Conservation (phyloP, 331 rosid species). For the Stylosanthes scabra region DNA sequence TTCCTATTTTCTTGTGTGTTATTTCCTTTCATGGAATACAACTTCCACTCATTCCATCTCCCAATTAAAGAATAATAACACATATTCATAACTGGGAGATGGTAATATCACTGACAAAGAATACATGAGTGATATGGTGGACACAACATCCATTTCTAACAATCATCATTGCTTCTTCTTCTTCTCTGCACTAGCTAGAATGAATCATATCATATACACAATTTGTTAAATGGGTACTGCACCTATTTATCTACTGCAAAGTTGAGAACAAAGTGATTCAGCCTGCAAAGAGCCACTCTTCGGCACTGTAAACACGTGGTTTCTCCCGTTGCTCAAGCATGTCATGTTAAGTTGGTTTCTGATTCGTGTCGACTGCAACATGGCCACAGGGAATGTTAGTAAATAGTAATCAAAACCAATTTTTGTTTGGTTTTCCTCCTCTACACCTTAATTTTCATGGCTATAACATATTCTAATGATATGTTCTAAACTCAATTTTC, state of each 20-base stretch:
- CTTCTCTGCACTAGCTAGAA: slow-evolving; percentile 42
- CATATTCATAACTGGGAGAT: slow-evolving; percentile 22
- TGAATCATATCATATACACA: slow-evolving; percentile 37
- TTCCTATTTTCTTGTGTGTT: slow-evolving; percentile 29
- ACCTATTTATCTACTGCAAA: slow-evolving; percentile 54
- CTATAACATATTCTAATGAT: neutral
- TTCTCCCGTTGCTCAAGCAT: slow-evolving; percentile 69
- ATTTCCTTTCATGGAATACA: slow-evolving; percentile 39
- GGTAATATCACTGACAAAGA: slow-evolving; percentile 18
- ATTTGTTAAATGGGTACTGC: slow-evolving; percentile 15
- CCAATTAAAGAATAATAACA: slow-evolving; percentile 28
- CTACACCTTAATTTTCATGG: neutral
- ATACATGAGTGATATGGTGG: slow-evolving; percentile 9
- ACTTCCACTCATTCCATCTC: slow-evolving; percentile 16
- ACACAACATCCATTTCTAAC: neutral
- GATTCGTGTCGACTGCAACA: slow-evolving; percentile 53
- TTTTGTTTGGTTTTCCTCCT: no score
- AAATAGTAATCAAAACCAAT: slow-evolving; percentile 20
- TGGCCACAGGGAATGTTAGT: slow-evolving; percentile 30
- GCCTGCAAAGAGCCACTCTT: slow-evolving; percentile 38
- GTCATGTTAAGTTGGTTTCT: slow-evolving; percentile 72
- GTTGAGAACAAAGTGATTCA: slow-evolving; percentile 59
- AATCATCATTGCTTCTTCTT: slow-evolving; percentile 13
- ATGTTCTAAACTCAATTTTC: neutral
- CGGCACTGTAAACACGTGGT: slow-evolving; percentile 41